Conservation (phyloP, 192 early-diverging fungal genomes). For the Linderina pennispora region DNA sequence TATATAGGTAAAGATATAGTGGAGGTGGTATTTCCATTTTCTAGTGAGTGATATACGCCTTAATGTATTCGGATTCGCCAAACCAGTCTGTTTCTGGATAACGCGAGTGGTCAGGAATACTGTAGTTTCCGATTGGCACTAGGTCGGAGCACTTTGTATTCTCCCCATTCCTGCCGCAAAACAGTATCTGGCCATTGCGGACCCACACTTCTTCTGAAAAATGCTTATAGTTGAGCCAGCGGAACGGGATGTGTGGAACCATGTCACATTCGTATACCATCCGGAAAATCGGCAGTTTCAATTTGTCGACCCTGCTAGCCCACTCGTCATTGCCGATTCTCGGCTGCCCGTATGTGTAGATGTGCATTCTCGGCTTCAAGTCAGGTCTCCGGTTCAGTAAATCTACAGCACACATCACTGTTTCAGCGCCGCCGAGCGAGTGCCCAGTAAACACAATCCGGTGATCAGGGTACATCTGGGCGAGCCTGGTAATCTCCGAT, state of each 20-base stretch:
- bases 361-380: conserved; percentile 19
- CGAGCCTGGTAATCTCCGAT: conserved; percentile 5
- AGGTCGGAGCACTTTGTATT: conserved; percentile 18
- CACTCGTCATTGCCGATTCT: conserved; percentile 37
- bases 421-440: conserved; percentile 44
- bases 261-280: conserved; percentile 39
- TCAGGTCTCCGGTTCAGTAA: conserved; percentile 11
- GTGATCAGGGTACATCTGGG: conserved; percentile 17
- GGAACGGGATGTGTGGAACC: conserved; percentile 45
- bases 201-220: conserved; percentile 43
- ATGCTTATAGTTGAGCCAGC: conserved; percentile 45
- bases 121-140: conserved; percentile 21
- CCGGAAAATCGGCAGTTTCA: conserved; percentile 26
- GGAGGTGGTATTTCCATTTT: conserved; percentile 4
- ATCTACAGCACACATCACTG: conserved; percentile 38
- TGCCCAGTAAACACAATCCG: conserved; percentile 46
- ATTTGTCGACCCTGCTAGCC: conserved; percentile 17
- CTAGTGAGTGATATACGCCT: too few relatives aligned
- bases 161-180: conserved; percentile 31
- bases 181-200: conserved; percentile 26
- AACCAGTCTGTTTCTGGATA: conserved; percentile 40
- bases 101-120: conserved; percentile 33
- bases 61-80: too few relatives aligned
- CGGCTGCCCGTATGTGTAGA: conserved; percentile 47
- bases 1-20: not conserved